Evolutionary conservation across 2,329 filamentous ascomycete species (phyloP), one percentile per base, ranked within the genome.

Genomic region (Monilinia polystroma): DNA sequence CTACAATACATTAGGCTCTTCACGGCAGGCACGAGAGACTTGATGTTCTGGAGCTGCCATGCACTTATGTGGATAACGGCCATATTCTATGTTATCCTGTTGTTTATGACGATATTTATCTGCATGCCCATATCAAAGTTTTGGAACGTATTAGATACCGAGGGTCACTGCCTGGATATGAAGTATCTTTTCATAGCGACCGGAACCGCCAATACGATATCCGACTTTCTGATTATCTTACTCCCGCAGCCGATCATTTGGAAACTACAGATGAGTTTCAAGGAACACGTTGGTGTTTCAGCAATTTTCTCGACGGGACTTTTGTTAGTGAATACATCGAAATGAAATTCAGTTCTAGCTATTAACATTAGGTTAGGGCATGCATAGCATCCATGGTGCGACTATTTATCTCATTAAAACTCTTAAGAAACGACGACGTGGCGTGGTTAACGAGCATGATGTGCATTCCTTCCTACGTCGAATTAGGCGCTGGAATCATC

Each of bases 371-470:
- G 4, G 6, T 10, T n/a, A 60, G 57, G 7, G 57, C 57, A 1
- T 60, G 57, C 1, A 60, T 60, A 60, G 57, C 57, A 60, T 60
- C 57, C 0, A 60, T 60, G 26, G 57, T 32, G 2, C 57, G 57
- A 7, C 7, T 60, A 3, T 35, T 60, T 4, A 47, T 60, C 35
- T 60, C 57, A 1, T 12, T 23, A 2, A 60, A 60, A 49, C 43
- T 60, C 0, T 4, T 60, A 8, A 49, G 49, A 49, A 60, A 23
- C 26, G 12, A 32, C 20, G 57, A 60, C 4, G 7, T 32, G 11
- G 8, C 43, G 4, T 60, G 57, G 57, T 49, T 35, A 7, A 49
- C 43, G 3, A 60, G 57, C 1, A 49, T 60, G 20, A 49, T 60
- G 57, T 60, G 57, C 20, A 60, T 60, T 23, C 57, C 57, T 1